These are phyloP conservation scores for Triticum monococcum DNA, from an alignment of 176 grass and related monocot genomes.

Conservation along the genomic window DNA sequence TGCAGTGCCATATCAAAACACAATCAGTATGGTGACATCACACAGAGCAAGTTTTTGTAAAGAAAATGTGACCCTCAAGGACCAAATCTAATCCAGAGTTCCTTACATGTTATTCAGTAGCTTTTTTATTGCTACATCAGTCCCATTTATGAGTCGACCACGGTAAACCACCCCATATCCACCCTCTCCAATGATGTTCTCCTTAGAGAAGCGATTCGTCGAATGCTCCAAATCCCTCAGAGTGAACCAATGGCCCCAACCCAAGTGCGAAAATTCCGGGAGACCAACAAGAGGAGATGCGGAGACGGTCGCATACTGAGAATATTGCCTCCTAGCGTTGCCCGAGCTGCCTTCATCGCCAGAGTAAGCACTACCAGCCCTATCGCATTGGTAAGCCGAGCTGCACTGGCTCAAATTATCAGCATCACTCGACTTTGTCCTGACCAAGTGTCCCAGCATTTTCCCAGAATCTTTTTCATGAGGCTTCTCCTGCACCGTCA, in stretches of 20 bases:
- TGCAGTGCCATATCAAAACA: conserved; percentile 3
- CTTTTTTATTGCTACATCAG: conserved; percentile 22
- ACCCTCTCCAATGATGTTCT: conserved; percentile 28
- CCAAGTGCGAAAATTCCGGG: conserved; percentile 74
- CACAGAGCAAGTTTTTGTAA: neutral
- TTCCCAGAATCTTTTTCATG: conserved; percentile 47
- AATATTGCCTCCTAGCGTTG: conserved; percentile 38
- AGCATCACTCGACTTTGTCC: conserved; percentile 62
- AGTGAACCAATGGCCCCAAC: conserved; percentile 88
- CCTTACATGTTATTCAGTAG: conserved; percentile 33
- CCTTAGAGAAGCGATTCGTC: conserved; percentile 61
- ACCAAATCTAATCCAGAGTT: neutral
- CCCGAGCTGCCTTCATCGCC: conserved; percentile 68
- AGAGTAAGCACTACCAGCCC: conserved; percentile 49
- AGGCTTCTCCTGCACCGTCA: conserved; percentile 38
- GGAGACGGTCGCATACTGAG: conserved; percentile 51
- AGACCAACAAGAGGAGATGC: conserved; percentile 76
- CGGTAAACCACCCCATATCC: conserved; percentile 28
- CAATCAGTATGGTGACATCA: neutral
- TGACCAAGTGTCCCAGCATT: conserved; percentile 54
- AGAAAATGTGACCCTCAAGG: too few relatives aligned
- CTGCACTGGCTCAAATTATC: conserved; percentile 77
- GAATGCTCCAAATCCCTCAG: conserved; percentile 70
- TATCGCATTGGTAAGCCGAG: conserved; percentile 57
- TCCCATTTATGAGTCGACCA: conserved; percentile 23